Conservation (phyloP, 2,329 filamentous ascomycete genomes). For the Clarireedia paspali region DNA sequence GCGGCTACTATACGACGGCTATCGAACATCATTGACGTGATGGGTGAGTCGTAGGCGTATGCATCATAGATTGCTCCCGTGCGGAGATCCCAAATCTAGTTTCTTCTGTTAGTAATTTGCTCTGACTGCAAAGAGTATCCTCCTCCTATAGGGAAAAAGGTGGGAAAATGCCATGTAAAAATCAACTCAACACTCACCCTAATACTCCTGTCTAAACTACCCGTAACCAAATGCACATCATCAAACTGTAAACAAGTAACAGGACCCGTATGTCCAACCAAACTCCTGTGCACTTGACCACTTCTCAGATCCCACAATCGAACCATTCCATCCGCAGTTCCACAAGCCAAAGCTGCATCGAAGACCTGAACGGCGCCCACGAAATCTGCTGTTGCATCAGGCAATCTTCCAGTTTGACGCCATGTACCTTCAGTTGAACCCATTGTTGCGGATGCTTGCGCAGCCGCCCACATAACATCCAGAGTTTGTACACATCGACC, state of each 20-base stretch:
- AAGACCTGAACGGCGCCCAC: slow-evolving; percentile 94
- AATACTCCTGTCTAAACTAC: slow-evolving; percentile 86
- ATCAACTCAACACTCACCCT: slow-evolving; percentile 55
- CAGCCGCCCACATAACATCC: slow-evolving; percentile 96
- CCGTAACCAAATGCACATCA: slow-evolving; percentile 88
- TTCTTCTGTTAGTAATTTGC: too few species aligned
- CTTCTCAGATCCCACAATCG: slow-evolving; percentile 93
- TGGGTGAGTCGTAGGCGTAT: slow-evolving; percentile 85
- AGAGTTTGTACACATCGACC: slow-evolving; percentile 96
- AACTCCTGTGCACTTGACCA: slow-evolving; percentile 91
- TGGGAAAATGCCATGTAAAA: background rate
- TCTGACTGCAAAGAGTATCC: too few species aligned
- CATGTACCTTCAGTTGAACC: slow-evolving; percentile 56
- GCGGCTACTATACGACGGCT: slow-evolving; percentile 80
- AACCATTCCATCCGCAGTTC: slow-evolving; percentile 96
- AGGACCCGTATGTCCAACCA: slow-evolving; percentile 91
- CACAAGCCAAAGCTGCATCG: slow-evolving; percentile 89
- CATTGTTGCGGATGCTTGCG: slow-evolving; percentile 71
- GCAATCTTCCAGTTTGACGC: slow-evolving; percentile 60
- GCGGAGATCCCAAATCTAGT: slow-evolving; percentile 96
- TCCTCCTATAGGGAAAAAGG: too few species aligned
- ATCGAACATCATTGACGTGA: slow-evolving; percentile 98
- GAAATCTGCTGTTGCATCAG: slow-evolving; percentile 72
- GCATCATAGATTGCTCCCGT: slow-evolving; percentile 94
- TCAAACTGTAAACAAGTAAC: slow-evolving; percentile 96